A percentile compares a stretch with the other conserved stretches of the same genome.
Conservation (phyloP, 805 yeast species). For the Wickerhamiella shivajii region DNA sequence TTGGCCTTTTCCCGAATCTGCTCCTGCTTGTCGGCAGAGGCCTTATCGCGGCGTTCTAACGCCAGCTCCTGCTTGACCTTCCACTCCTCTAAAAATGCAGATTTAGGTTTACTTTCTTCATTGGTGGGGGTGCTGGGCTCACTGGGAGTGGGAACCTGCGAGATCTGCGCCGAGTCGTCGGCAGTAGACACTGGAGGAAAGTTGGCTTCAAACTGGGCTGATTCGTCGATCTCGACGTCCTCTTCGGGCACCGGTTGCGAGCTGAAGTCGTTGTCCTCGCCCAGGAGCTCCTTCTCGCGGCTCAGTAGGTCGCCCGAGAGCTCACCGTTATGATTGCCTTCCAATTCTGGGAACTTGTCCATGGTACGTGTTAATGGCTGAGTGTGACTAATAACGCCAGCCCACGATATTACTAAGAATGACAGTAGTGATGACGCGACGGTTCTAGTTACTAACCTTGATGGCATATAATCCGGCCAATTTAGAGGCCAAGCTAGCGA, state of each 20-base stretch:
- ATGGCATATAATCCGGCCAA: slow-evolving; percentile 18
- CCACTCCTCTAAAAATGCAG: slow-evolving; percentile 63
- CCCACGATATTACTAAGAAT: too few species aligned
- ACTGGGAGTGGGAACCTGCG: neutral
- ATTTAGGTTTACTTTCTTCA: slow-evolving; percentile 24
- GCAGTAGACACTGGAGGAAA: slow-evolving; percentile 20
- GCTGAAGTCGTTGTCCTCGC: slow-evolving; percentile 22
- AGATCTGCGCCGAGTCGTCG: slow-evolving; percentile 5
- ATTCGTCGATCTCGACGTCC: slow-evolving; percentile 10
- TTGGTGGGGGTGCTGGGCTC: slow-evolving; percentile 5
- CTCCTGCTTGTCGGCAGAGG: slow-evolving; percentile 44
- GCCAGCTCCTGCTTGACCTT: slow-evolving; percentile 65
- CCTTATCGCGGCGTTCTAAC: slow-evolving; percentile 63
- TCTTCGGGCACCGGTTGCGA: slow-evolving; percentile 12
- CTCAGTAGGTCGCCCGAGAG: slow-evolving; percentile 26
- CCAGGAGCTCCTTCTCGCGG: slow-evolving; percentile 30
- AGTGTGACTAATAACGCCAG: too few species aligned
- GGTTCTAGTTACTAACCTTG: too few species aligned
- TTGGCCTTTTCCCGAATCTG: slow-evolving; percentile 64
- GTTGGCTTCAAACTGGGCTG: slow-evolving; percentile 15
- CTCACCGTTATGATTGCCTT: slow-evolving; percentile 18
- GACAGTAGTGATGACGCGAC: too few species aligned
- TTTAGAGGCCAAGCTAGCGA: slow-evolving; percentile 19
- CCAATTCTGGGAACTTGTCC: slow-evolving; percentile 54
- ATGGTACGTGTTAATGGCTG: slow-evolving; percentile 8